Conservation (phyloP, 2,329 filamentous ascomycete species). For the Hypoxylon sp. region DNA sequence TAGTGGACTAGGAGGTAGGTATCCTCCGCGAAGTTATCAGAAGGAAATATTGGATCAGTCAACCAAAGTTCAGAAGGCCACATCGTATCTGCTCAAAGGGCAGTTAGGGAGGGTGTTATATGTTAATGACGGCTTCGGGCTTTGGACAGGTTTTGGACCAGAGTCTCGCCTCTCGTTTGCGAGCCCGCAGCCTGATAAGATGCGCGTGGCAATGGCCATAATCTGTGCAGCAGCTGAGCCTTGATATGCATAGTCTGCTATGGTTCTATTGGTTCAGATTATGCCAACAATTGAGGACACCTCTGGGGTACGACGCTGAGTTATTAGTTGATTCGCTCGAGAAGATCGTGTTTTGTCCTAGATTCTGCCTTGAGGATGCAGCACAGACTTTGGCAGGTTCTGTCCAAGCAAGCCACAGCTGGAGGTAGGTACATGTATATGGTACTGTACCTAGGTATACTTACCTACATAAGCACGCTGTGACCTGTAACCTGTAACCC, state of each 20-base stretch:
- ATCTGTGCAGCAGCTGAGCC: background rate
- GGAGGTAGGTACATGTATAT: too few relatives aligned
- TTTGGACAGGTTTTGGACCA: background rate
- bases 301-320: background rate
- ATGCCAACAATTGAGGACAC: background rate
- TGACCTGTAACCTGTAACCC: too few relatives aligned
- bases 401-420: too few relatives aligned
- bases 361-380: background rate
- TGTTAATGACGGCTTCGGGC: background rate
- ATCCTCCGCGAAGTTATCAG: background rate
- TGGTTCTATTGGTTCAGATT: background rate
- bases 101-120: background rate
- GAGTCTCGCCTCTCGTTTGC: background rate
- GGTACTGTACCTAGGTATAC: too few relatives aligned
- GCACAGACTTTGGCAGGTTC: background rate
- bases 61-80: background rate
- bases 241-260: background rate
- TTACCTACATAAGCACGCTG: too few relatives aligned
- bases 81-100: background rate
- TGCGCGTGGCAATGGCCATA: background rate
- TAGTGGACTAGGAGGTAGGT: too few relatives aligned
- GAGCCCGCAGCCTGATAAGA: background rate
- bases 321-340: background rate
- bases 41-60: background rate
- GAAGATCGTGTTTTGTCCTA: background rate